Evolutionary conservation across 2,329 filamentous ascomycete species (phyloP), one percentile per base, ranked within the genome.

Genomic region (Cyphellophora europaea): DNA sequence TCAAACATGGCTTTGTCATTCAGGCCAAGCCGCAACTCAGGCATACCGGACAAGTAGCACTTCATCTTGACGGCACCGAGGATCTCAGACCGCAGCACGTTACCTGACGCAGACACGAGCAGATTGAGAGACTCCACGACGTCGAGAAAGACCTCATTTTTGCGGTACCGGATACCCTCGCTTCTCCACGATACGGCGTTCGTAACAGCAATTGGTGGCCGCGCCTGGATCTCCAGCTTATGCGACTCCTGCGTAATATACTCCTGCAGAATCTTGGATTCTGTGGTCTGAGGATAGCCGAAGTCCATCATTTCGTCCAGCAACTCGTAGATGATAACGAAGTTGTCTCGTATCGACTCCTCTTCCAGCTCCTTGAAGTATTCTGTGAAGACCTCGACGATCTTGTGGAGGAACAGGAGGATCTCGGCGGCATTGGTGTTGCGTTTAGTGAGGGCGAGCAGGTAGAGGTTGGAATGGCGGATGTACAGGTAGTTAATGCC

Each of bases 301-400:
- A 98, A 98, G 64, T 98, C 91, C 91, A 98, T 98, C 91, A 98
- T 98, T 69, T 98, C 91, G 57, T 98, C 91, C 44, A 98, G 75
- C 42, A 98, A 66, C 64, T 98, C 91, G 70, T 98, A 98, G 55
- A 98, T 98, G 56, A 98, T 79, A 60, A 98, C 91, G 57, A 98
- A 98, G 68, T 98, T 98, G 69, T 98, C 91, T 51, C 91, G 79
- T 59, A 98, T 98, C 52, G 86, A 94, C 64, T 98, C 91, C 62
- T 98, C 91, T 62, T 98, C 91, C 41, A 98, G 73, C 45, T 93
- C 89, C 62, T 98, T 98, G 73, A 98, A 98, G 69, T 98, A 98
- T 64, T 98, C 91, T 40, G 91, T 98, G 58, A 98, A 98, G 45
- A 98, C 91, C 61, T 96, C 91, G 54, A 98, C 91, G 36, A 98